Conservation (phyloP, 768 basidiomycete genomes). For the Mycena kentingensis region DNA sequence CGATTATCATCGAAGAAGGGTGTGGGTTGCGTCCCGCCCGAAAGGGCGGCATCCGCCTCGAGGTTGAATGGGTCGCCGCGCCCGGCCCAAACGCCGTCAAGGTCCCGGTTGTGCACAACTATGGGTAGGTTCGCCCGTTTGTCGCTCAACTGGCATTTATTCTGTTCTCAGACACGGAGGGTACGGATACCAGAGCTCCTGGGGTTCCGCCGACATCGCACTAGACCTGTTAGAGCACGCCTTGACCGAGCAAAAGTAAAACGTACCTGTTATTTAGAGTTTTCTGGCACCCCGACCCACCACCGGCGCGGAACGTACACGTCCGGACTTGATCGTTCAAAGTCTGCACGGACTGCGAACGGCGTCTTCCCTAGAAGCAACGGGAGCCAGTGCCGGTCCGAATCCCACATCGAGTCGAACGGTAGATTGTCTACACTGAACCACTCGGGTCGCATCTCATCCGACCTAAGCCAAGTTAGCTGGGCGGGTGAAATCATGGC, state of each 20-base stretch:
- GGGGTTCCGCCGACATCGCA: conserved; percentile 60
- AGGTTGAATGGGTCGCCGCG: conserved; percentile 44
- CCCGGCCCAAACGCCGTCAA: conserved; percentile 26
- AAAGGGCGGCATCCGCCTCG: conserved; percentile 68
- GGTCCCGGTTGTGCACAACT: conserved; percentile 59
- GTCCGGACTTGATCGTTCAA: conserved; percentile 34
- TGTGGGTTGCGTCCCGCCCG: conserved; percentile 68
- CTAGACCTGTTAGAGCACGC: conserved; percentile 48
- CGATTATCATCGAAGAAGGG: conserved; percentile 52
- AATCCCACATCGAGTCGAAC: conserved; percentile 60
- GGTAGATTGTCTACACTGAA: conserved; percentile 59
- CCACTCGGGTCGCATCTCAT: conserved; percentile 89
- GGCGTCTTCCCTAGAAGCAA: conserved; percentile 45
- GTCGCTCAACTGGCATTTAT: conserved; percentile 36
- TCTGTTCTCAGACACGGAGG: conserved; percentile 53
- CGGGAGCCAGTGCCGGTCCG: conserved; percentile 72
- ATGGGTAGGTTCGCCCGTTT: conserved; percentile 51
- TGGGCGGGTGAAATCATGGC: neutral
- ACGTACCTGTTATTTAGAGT: conserved; percentile 17
- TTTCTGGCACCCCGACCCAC: conserved; percentile 43
- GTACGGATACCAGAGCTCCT: conserved; percentile 63
- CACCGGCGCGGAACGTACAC: conserved; percentile 39
- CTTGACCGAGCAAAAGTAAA: conserved; percentile 26
- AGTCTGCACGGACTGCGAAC: conserved; percentile 51
- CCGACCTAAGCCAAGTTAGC: conserved; percentile 51